Conservation (phyloP, 192 early-diverging fungal species). For the Gaertneriomyces sp. region DNA sequence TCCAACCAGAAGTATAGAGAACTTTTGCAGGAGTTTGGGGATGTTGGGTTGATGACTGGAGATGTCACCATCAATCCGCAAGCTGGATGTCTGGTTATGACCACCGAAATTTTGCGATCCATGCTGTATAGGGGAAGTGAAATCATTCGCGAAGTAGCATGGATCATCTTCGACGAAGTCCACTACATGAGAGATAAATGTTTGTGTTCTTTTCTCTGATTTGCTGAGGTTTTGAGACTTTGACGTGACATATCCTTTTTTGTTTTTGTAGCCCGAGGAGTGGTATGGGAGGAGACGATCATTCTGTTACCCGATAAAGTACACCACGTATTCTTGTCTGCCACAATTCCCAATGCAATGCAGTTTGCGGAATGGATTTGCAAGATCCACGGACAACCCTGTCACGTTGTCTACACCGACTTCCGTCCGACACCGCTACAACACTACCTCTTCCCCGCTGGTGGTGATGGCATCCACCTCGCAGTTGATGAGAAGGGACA, state of each 20-base stretch:
- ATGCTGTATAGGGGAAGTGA: slow-evolving; percentile 98
- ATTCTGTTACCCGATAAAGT: slow-evolving; percentile 92
- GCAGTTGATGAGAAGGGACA: slow-evolving; percentile 93
- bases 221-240: too few relatives aligned
- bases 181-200: slow-evolving; percentile 96
- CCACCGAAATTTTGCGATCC: slow-evolving; percentile 94
- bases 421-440: slow-evolving; percentile 95
- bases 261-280: slow-evolving; percentile 73
- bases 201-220: slow-evolving; percentile 22
- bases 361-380: slow-evolving; percentile 99
- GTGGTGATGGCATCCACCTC: slow-evolving; percentile 90
- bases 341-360: slow-evolving; percentile 98
- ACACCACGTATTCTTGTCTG: slow-evolving; percentile 91
- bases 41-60: slow-evolving; percentile 98
- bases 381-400: slow-evolving; percentile 92
- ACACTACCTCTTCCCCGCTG: slow-evolving; percentile 91
- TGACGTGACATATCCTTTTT: background rate
- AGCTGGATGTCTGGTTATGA: slow-evolving; percentile 95
- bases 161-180: slow-evolving; percentile 98
- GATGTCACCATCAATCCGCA: slow-evolving; percentile 95
- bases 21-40: slow-evolving; percentile 90
- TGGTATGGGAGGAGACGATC: slow-evolving; percentile 99
- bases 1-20: slow-evolving; percentile 99
- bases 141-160: slow-evolving; percentile 93
- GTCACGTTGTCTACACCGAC: slow-evolving; percentile 97